phyloP scores from a whole-genome alignment of 306 rosid genomes.

The Clitoria ternatea region DNA sequence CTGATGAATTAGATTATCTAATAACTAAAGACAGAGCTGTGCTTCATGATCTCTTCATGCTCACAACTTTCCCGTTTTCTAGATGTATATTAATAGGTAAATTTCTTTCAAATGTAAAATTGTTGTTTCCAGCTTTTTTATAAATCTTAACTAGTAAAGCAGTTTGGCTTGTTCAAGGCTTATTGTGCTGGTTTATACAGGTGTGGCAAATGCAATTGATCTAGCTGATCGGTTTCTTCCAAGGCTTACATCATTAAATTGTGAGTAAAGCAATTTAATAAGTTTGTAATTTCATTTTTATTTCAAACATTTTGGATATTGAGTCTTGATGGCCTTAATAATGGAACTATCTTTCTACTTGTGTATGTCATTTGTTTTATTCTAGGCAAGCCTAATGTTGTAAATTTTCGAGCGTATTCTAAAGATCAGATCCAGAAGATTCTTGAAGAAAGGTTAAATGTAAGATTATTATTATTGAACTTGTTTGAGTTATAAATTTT shows the following conservation, averaged over 20 bases:
- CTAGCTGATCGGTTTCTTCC: constrained; percentile 96
- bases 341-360: constrained; percentile 5
- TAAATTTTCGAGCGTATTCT: constrained; percentile 74
- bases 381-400: constrained; percentile 74
- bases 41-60: constrained; percentile 95
- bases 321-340: neutral
- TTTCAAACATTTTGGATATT: neutral
- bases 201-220: constrained; percentile 92
- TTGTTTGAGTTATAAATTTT: neutral
- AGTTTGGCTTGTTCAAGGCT: neutral
- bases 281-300: neutral
- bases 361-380: constrained; percentile 5
- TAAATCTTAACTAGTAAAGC: neutral
- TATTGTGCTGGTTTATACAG: constrained; percentile 35
- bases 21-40: constrained; percentile 81
- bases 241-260: constrained; percentile 74
- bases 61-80: constrained; percentile 80
- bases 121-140: neutral
- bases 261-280: constrained; percentile 45
- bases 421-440: constrained; percentile 80
- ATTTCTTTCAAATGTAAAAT: neutral
- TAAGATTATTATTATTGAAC: constrained; percentile 34
- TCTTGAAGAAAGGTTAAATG: constrained; percentile 72
- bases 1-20: constrained; percentile 89
- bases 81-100: constrained; percentile 85